Base-by-base conservation (phyloP, 129 eudicot genomes). In the Helichrysum umbraculigerum region DNA sequence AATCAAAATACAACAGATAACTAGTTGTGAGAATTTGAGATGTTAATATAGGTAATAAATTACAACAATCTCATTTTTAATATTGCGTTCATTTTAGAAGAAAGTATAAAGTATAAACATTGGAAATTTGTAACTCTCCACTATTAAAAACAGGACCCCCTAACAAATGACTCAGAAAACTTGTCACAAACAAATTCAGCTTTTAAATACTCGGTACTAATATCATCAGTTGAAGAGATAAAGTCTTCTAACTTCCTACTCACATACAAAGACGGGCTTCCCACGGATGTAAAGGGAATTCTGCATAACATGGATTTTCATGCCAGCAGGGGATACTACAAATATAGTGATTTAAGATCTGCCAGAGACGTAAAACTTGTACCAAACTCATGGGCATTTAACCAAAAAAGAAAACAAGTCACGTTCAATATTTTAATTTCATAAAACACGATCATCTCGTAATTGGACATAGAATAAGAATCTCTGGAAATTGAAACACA, bases 401-500 rank as follows among this genome's bases (percentile, higher is more conserved):
- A 9, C 33, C 51, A 57, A n/a, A 17, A 10, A 25, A 33, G 9
- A 71, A 56, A 66, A 37, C 47, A 78, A 16, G 37, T 32, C 0
- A 8, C 16, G 34, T 41, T 71, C 22, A 50, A 22, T 7, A 59
- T 58, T 67, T 79, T 68, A 72, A 61, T 2, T 63, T 61, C 61
- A 71, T 47, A 50, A 52, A 71, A 44, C 70, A 79, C 2, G 2
- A 68, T 37, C 56, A 67, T 74, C 83, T 79, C 73, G 76, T 37
- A 42, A 76, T 35, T 19, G 74, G 63, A 71, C 73, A 66, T 37
- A 62, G 22, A 60, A 67, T 54, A 56, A 35, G 7, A 73, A 73
- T 74, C 75, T 73, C 59, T 57, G 16, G 9, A 57, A 80, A 80
- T 25, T 47, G 60, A 67, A 73, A 66, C 70, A 79, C 68, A 68